These are phyloP conservation scores for Colletotrichum sp. DNA, from an alignment of 2,329 filamentous ascomycete species.

Conservation along the genomic window DNA sequence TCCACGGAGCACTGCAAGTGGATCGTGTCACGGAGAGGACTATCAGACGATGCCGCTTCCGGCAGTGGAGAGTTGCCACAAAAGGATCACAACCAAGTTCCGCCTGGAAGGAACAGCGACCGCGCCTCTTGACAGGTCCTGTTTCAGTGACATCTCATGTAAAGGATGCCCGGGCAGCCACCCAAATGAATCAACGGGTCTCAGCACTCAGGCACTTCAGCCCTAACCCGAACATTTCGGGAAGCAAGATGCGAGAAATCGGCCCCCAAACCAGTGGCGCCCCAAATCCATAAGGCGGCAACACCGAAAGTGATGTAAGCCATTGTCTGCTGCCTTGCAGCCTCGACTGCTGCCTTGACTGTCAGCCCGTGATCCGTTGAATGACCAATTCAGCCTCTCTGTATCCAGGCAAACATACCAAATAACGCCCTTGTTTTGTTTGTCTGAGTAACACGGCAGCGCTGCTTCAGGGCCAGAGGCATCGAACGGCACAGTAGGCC, in stretches of 20 bases:
- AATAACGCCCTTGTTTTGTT: neutral
- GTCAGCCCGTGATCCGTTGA: neutral
- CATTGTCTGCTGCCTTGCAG: neutral
- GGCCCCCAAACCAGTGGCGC: neutral
- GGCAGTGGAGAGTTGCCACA: neutral
- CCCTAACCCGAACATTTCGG: neutral
- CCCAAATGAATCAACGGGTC: neutral
- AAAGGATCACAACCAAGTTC: neutral
- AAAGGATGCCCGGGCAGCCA: neutral
- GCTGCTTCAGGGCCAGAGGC: neutral
- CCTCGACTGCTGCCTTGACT: neutral
- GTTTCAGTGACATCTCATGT: neutral
- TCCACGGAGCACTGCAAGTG: neutral
- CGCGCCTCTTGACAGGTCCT: neutral
- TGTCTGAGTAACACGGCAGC: neutral
- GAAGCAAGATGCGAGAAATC: neutral
- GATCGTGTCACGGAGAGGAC: neutral
- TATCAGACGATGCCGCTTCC: neutral
- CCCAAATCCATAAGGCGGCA: neutral
- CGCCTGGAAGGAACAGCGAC: neutral
- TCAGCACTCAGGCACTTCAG: neutral
- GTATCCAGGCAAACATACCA: neutral
- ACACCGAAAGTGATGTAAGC: neutral
- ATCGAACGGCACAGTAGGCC: neutral
- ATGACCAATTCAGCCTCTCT: neutral